Evolutionary conservation across 805 yeast species (phyloP), one percentile per base, ranked within the genome.

Genomic region (Lipomyces kockii): DNA sequence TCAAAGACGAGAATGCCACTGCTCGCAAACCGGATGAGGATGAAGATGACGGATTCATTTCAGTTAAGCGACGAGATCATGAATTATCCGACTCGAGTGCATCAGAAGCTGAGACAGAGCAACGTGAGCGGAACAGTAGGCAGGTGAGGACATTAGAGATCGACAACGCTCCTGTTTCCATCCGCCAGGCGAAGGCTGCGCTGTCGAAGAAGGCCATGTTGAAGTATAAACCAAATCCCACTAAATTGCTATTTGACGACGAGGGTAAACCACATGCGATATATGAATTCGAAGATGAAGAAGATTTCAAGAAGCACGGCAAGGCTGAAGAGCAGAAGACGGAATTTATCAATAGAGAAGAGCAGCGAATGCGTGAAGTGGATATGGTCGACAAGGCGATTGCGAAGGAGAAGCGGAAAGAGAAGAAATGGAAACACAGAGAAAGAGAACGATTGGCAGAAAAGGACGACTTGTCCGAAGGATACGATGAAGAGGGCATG

Each of bases 211-310:
- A 94, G 77, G 74, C 74, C 29, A 84, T 86, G 52, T 85, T 92
- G 1, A 80, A 87, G 58, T 76, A 82, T 14, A 85, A 84, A 69
- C 91, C 91, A 0, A 85, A 86, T 65, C 89, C 97, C 20, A 86
- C 89, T 25, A 95, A 92, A 77, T 78, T 94, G 73, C 83, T 85
- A 64, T 95, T 94, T 76, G 99, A 95, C 76, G 99, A 95, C 70
- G 98, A 94, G 2, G 99, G 99, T 34, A 83, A 83, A 4, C 89
- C 98, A 0, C 98, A 94, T 78, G 90, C 97, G 9, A 82, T 94
- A 4, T 95, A 95, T 76, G 98, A 94, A 79, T 83, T 95, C 68
- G 92, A 91, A 76, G 91, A 89, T 72, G 98, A 92, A 78, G 95
- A 88, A 53, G 97, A 90, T 67, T 95, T 95, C 84, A 84, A 78